Percentiles rank a stretch among this genome's conserved stretches.
Conservation (phyloP, 371 early-diverging fungal species). For the Mortierella sp. region DNA sequence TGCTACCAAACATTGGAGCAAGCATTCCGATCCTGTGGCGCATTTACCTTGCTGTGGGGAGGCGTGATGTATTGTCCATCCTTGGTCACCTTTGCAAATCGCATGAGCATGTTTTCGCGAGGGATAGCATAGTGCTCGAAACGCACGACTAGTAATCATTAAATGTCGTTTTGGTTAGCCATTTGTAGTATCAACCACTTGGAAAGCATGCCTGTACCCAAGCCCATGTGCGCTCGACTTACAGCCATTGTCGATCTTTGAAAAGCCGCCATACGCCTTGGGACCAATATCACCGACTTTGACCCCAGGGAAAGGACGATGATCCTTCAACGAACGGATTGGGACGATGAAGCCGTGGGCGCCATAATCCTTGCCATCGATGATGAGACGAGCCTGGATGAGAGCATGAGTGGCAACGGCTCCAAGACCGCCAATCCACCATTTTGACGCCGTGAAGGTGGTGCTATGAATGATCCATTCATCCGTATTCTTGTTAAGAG, state of each 20-base stretch:
- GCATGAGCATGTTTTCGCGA: constrained; percentile 82
- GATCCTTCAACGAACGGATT: constrained; percentile 78
- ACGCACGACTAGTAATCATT: constrained; percentile 65
- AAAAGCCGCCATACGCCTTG: constrained; percentile 76
- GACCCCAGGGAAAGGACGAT: constrained; percentile 71
- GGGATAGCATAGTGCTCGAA: constrained; percentile 81
- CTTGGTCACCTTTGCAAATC: constrained; percentile 74
- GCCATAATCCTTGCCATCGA: constrained; percentile 79
- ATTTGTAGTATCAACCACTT: constrained; percentile 33
- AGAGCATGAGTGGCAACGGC: constrained; percentile 78
- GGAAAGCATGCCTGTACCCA: too few species aligned
- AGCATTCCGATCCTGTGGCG: not conserved
- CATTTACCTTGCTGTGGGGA: constrained; percentile 55
- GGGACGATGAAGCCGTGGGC: constrained; percentile 89
- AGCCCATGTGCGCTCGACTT: constrained; percentile 24
- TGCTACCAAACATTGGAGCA: not conserved
- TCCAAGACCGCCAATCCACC: constrained; percentile 91
- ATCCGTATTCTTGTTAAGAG: constrained; percentile 77
- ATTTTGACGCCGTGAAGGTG: constrained; percentile 52
- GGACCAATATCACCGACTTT: constrained; percentile 91
- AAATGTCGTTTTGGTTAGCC: too few species aligned
- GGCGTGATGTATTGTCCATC: constrained; percentile 75
- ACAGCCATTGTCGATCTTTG: constrained; percentile 86
- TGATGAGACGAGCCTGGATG: constrained; percentile 85
- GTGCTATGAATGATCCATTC: constrained; percentile 82